phyloP scores from a whole-genome alignment of 2,329 filamentous ascomycete genomes.

The Fusarium staphyleae region DNA sequence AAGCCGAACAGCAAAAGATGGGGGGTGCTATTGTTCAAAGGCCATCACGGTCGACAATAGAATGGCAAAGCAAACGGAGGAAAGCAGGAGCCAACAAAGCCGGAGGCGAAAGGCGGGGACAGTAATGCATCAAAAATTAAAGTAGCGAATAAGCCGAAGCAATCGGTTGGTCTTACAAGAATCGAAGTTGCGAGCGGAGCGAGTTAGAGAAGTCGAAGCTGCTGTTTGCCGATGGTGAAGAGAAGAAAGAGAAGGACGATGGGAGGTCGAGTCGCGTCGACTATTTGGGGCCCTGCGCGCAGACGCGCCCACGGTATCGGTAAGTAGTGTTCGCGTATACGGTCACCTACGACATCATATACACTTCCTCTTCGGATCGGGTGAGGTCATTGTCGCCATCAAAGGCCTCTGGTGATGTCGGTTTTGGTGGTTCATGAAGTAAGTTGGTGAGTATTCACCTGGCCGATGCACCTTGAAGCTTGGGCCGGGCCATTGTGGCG shows the following conservation, averaged over 20 bases:
- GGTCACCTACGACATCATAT: not conserved
- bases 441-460: conserved; percentile 10
- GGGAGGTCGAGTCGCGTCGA: conserved; percentile 11
- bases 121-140: conserved; percentile 7
- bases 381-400: conserved; percentile 21
- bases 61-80: conserved; percentile 6
- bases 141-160: not conserved
- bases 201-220: conserved; percentile 9
- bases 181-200: conserved; percentile 2
- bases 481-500: not conserved
- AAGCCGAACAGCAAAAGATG: not conserved
- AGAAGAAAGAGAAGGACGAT: not conserved
- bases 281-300: conserved; percentile 5
- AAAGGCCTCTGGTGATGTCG: conserved; percentile 1
- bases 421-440: conserved; percentile 12
- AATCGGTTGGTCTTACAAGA: conserved; percentile 15
- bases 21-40: not conserved
- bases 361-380: not conserved
- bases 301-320: conserved; percentile 8
- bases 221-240: conserved; percentile 17
- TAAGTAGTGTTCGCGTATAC: not conserved
- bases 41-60: conserved; percentile 5
- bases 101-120: not conserved
- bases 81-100: conserved; percentile 19
- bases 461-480: conserved; percentile 12